These are phyloP conservation scores for Pseudonitzschia multiseries DNA, from an alignment of 108 stramenopile genomes.

Conservation along the genomic window DNA sequence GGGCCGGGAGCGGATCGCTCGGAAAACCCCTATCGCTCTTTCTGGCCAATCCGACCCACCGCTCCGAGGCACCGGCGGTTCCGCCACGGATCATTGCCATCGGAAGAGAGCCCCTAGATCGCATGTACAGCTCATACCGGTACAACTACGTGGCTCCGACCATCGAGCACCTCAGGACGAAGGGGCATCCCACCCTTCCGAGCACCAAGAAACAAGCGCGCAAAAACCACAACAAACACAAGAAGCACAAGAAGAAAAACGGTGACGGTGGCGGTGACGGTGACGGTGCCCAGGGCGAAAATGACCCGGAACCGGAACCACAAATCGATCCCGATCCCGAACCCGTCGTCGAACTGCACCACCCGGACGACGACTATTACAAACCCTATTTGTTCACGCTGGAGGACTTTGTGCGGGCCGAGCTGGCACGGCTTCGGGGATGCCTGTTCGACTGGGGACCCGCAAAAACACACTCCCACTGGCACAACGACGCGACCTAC, in stretches of 20 bases:
- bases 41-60: not conserved
- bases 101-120: constrained; percentile 74
- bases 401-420: constrained; percentile 76
- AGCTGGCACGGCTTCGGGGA: constrained; percentile 53
- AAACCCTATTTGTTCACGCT: constrained; percentile 61
- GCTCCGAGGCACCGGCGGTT: not conserved
- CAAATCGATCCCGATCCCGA: too few species aligned
- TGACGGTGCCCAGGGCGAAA: too few species aligned
- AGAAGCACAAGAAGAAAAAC: not conserved
- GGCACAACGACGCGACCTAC: constrained; percentile 33
- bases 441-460: constrained; percentile 45
- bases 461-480: constrained; percentile 16
- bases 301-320: too few species aligned
- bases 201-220: constrained; percentile 12
- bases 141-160: constrained; percentile 81
- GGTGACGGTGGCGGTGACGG: too few species aligned
- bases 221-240: not conserved
- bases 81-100: constrained; percentile 52
- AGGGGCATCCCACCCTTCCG: constrained; percentile 43
- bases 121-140: constrained; percentile 70
- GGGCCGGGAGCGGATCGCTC: not conserved
- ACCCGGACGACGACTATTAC: constrained; percentile 50
- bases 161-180: constrained; percentile 39
- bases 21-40: not conserved
- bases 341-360: constrained; percentile 15